A percentile compares a stretch with the other conserved stretches of the same genome.
phyloP scores from a whole-genome alignment of 2,329 filamentous ascomycete genomes.

The Verruconis gallopava region DNA sequence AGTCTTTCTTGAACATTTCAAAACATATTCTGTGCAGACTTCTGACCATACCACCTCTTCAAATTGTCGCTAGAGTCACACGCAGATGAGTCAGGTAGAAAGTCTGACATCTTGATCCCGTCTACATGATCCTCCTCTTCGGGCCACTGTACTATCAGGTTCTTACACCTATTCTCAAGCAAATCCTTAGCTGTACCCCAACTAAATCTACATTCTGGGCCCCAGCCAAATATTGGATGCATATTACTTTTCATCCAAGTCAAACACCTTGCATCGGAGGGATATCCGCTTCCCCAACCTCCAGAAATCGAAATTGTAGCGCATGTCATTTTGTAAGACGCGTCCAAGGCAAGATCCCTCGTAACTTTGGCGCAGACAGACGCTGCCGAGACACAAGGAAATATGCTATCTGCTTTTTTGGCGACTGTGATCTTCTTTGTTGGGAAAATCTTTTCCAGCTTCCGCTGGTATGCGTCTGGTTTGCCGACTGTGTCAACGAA shows the following conservation, averaged over 20 bases:
- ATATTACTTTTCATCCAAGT: constrained; percentile 75
- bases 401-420: constrained; percentile 79
- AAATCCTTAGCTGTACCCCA: constrained; percentile 94
- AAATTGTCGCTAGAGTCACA: not conserved
- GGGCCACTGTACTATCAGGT: constrained; percentile 74
- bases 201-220: constrained; percentile 80
- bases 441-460: constrained; percentile 74
- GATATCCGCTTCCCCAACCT: constrained; percentile 84
- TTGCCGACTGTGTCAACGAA: constrained; percentile 92
- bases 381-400: constrained; percentile 84
- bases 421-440: constrained; percentile 39
- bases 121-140: constrained; percentile 56
- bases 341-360: constrained; percentile 75
- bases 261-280: constrained; percentile 69
- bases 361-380: constrained; percentile 96
- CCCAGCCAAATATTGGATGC: constrained; percentile 93
- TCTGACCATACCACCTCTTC: constrained; percentile 15
- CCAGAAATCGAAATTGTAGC: constrained; percentile 17
- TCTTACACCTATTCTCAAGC: constrained; percentile 56
- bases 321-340: constrained; percentile 49
- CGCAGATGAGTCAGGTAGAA: constrained; percentile 41
- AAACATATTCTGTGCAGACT: too few relatives aligned
- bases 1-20: too few relatives aligned
- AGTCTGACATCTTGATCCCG: constrained; percentile 59
- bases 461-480: constrained; percentile 71